phyloP scores from a whole-genome alignment of 2,329 filamentous ascomycete genomes.

The Fusarium duplospermum region DNA sequence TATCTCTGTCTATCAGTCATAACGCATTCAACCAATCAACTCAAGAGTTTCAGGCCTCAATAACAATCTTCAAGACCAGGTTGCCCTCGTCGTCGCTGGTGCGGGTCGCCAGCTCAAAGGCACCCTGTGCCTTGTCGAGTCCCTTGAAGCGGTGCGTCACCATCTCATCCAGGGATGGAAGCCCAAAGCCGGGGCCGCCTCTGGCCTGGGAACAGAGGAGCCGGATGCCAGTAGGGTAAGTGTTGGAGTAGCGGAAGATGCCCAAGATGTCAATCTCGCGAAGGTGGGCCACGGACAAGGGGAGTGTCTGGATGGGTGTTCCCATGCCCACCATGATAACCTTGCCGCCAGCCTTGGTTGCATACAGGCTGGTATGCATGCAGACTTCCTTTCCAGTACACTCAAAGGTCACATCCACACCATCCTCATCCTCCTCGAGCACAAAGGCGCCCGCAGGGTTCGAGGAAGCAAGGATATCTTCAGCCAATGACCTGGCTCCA shows the following conservation, averaged over 20 bases:
- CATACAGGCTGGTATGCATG: slow-evolving; percentile 80
- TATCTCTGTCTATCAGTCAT: slow-evolving; percentile 38
- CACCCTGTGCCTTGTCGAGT: slow-evolving; percentile 69
- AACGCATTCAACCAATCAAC: slow-evolving; percentile 13
- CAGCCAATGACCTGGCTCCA: slow-evolving; percentile 61
- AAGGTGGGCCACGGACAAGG: slow-evolving; percentile 77
- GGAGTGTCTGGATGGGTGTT: slow-evolving; percentile 79
- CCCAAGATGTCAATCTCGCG: slow-evolving; percentile 83
- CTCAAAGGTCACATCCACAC: slow-evolving; percentile 79
- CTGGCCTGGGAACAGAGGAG: slow-evolving; percentile 62
- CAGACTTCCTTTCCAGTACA: slow-evolving; percentile 82
- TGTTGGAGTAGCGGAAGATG: slow-evolving; percentile 82
- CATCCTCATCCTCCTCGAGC: slow-evolving; percentile 71
- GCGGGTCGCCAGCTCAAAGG: slow-evolving; percentile 77
- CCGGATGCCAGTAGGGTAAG: slow-evolving; percentile 77
- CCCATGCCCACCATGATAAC: slow-evolving; percentile 85
- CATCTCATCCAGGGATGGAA: slow-evolving; percentile 75
- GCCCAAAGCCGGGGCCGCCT: slow-evolving; percentile 53
- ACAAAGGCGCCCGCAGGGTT: slow-evolving; percentile 42
- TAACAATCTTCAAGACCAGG: slow-evolving; percentile 78
- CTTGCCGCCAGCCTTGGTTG: slow-evolving; percentile 76
- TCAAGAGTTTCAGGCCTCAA: slow-evolving; percentile 58
- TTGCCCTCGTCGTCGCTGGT: slow-evolving; percentile 76
- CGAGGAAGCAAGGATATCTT: slow-evolving; percentile 60
- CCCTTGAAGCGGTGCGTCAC: slow-evolving; percentile 80